Conservation (phyloP, 169 alveolate genomes). For the Plasmodium sp. region DNA sequence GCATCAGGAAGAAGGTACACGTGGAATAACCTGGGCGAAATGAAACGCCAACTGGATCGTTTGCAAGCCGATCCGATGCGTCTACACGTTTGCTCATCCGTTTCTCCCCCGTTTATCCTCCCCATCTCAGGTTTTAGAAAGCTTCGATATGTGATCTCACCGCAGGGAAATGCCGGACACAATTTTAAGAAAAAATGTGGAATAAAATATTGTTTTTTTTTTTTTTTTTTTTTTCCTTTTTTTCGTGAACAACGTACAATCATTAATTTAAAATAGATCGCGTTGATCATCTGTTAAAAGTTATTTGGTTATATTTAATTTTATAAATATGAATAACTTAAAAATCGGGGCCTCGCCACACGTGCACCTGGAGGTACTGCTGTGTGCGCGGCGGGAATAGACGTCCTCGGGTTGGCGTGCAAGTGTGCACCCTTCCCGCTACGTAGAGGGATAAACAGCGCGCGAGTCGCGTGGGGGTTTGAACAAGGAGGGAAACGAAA, state of each 20-base stretch:
- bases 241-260: neutral
- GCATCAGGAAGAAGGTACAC: conserved; percentile 47
- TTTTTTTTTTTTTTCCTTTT: neutral
- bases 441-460: neutral
- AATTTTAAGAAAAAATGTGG: neutral
- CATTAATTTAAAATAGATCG: conserved; percentile 11
- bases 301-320: conserved; percentile 6
- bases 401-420: neutral
- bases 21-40: neutral
- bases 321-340: conserved; percentile 11
- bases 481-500: neutral
- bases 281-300: neutral
- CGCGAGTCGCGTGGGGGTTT: neutral
- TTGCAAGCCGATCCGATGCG: neutral
- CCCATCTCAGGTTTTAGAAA: neutral
- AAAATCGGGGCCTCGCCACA: neutral
- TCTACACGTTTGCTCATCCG: neutral
- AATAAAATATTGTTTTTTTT: neutral
- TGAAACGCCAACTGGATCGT: neutral
- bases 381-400: neutral
- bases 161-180: neutral
- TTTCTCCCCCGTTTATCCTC: neutral
- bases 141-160: conserved; percentile 19
- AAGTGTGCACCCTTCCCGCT: neutral
- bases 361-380: neutral